These are phyloP conservation scores for Boletus sensibilis DNA, from an alignment of 768 basidiomycete genomes.

Conservation along the genomic window DNA sequence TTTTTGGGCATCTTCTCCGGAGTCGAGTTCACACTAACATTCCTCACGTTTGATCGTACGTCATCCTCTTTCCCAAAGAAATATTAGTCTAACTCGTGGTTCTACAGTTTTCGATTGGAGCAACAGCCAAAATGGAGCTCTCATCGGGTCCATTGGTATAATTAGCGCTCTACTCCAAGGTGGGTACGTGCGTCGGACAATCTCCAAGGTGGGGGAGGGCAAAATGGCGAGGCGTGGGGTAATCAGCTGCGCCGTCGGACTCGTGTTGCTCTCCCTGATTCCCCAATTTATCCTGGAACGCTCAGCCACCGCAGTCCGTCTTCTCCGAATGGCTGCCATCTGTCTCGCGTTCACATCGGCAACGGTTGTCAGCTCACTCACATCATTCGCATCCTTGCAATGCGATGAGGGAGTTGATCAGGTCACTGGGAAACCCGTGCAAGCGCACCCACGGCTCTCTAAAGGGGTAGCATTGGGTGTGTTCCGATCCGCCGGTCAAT, in stretches of 20 bases:
- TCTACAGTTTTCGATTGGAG: constrained; percentile 82
- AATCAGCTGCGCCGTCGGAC: constrained; percentile 64
- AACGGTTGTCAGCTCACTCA: constrained; percentile 92
- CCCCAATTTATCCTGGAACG: constrained; percentile 51
- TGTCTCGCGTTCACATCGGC: constrained; percentile 93
- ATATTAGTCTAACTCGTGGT: not conserved
- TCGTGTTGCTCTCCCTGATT: constrained; percentile 69
- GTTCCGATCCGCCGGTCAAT: constrained; percentile 91
- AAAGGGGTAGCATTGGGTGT: constrained; percentile 83
- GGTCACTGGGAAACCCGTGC: constrained; percentile 52
- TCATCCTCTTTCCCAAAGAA: constrained; percentile 14
- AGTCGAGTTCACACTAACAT: constrained; percentile 94
- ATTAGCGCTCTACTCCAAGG: constrained; percentile 90
- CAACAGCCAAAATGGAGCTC: constrained; percentile 82
- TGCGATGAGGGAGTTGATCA: constrained; percentile 73
- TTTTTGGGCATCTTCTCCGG: constrained; percentile 93
- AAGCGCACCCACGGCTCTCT: constrained; percentile 65
- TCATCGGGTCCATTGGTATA: constrained; percentile 87
- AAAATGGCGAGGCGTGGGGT: constrained; percentile 83
- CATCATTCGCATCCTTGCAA: constrained; percentile 86
- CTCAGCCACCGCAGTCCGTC: constrained; percentile 45
- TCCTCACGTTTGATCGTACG: constrained; percentile 87
- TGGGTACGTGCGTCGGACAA: constrained; percentile 86
- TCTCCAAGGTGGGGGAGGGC: constrained; percentile 73
- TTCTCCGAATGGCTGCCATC: constrained; percentile 69